Base-by-base conservation (phyloP, 2,329 filamentous ascomycete genomes). In the Fusarium sublunatum region DNA sequence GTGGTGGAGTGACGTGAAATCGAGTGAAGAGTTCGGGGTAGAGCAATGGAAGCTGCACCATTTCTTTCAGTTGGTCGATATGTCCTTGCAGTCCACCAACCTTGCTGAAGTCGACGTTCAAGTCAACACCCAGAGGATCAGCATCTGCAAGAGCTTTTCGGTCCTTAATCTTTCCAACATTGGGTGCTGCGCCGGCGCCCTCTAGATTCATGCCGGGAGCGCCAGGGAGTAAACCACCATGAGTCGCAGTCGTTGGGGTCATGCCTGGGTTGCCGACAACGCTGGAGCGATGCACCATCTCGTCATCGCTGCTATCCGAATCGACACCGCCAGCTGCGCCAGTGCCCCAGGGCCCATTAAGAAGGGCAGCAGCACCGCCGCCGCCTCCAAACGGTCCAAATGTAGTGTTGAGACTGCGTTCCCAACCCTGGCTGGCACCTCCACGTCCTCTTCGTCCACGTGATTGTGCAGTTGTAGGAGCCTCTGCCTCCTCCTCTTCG, bases 1-100 rank as follows among this genome's bases (percentile, higher is more conserved):
- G 88, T 11, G 95, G 95, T 10, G 95, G 95, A 2, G 93, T 97
- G 58, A 98, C 92, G 67, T 96, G 90, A 76, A 98, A 96, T 61
- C 88, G 89, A 64, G 89, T 84, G 76, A 98, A 99, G 38, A 98
- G 88, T 75, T 99, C 95, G 0, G 95, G 95, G 72, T 99, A 99
- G 6, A 98, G 85, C 19, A 99, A 81, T 3, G 95, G 95, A 59
- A 99, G 84, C 66, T 94, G 91, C 15, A 99, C 94, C 95, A 99
- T 99, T 78, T 99, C 95, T 77, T 99, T 98, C 61, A 99, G 83
- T 76, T 97, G 92, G 73, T 97, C 93, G 73, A 99, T 97, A 73
- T 98, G 94, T 32, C 92, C 90, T 74, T 96, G 89, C 40, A 99
- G 80, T 36, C 95, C 95, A 72, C 95, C 95, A 53, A 99, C 93